These are phyloP conservation scores for Eucalyptus pumila DNA, from an alignment of 345 rosid species.

Conservation along the genomic window DNA sequence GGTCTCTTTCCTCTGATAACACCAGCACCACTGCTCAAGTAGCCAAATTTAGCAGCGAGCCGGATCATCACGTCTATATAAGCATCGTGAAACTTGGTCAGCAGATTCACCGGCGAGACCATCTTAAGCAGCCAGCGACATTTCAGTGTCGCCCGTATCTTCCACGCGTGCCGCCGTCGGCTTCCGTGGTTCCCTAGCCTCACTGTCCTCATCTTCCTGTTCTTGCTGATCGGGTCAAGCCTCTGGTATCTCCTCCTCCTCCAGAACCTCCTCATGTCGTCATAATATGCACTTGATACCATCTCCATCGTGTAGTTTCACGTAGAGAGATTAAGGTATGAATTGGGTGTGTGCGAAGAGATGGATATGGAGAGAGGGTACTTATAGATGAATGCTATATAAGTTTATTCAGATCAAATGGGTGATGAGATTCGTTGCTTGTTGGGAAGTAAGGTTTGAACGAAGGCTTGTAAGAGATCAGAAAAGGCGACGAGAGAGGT, in stretches of 20 bases:
- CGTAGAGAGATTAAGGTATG: neutral
- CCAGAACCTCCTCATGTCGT: conserved; percentile 15
- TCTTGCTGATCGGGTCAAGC: neutral
- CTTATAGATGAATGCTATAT: neutral
- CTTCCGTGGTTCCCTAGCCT: neutral
- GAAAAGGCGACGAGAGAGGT: neutral
- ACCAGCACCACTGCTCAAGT: neutral
- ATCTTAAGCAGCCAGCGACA: neutral
- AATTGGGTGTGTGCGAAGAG: neutral
- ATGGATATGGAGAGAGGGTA: neutral
- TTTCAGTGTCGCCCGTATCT: neutral
- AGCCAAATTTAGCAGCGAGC: neutral
- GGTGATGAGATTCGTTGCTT: neutral
- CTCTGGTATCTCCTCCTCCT: conserved; percentile 18
- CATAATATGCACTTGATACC: neutral
- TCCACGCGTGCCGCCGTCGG: accelerated
- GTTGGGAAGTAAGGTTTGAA: neutral
- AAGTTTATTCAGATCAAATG: neutral
- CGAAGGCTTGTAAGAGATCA: neutral
- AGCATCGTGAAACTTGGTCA: neutral
- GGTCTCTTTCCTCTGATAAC: conserved; percentile 6
- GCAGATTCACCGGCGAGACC: neutral
- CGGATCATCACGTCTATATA: neutral
- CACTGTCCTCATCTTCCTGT: neutral
- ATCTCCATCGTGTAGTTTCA: conserved; percentile 1